phyloP scores from a whole-genome alignment of 1,284 basidiomycete genomes.

The Porodaedalea pini region DNA sequence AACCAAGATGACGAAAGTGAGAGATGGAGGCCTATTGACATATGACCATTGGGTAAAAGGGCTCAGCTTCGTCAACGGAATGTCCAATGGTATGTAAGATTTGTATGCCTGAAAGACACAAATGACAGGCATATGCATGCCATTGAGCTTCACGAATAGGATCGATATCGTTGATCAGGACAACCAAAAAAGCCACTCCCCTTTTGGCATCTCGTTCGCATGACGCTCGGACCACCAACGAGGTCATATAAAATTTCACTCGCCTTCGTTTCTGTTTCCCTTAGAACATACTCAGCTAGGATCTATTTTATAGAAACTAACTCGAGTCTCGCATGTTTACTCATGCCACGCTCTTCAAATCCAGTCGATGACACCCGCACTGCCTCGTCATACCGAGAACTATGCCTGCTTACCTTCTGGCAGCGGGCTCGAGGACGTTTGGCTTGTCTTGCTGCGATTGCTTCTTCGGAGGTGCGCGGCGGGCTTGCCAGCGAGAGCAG shows the following conservation, averaged over 20 bases:
- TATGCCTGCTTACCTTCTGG: slow-evolving; percentile 14
- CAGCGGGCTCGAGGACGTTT: slow-evolving; percentile 70
- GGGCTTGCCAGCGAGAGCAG: slow-evolving; percentile 56
- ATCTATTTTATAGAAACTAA: slow-evolving; percentile 89
- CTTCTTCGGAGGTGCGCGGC: slow-evolving; percentile 37
- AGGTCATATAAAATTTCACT: slow-evolving; percentile 39
- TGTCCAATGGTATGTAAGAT: no score
- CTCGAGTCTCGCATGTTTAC: slow-evolving; percentile 86
- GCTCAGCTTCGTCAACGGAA: no score
- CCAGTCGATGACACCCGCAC: slow-evolving; percentile 73
- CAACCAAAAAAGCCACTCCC: no score
- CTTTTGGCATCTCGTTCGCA: not conserved
- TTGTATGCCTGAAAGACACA: no score
- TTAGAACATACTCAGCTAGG: slow-evolving; percentile 84
- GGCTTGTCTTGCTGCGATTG: slow-evolving; percentile 37
- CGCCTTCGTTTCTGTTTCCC: slow-evolving; percentile 32
- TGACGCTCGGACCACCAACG: slow-evolving; percentile 37
- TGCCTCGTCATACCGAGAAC: slow-evolving; percentile 78
- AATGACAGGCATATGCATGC: no score
- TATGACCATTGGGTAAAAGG: no score
- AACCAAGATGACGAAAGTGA: no score
- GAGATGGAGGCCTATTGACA: no score
- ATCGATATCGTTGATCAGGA: no score
- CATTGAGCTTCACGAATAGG: no score
- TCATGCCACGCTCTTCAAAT: slow-evolving; percentile 78